A percentile compares a stretch with the other conserved stretches of the same genome.
Conservation (phyloP, 345 rosid genomes). For the Alliaria petiolata region DNA sequence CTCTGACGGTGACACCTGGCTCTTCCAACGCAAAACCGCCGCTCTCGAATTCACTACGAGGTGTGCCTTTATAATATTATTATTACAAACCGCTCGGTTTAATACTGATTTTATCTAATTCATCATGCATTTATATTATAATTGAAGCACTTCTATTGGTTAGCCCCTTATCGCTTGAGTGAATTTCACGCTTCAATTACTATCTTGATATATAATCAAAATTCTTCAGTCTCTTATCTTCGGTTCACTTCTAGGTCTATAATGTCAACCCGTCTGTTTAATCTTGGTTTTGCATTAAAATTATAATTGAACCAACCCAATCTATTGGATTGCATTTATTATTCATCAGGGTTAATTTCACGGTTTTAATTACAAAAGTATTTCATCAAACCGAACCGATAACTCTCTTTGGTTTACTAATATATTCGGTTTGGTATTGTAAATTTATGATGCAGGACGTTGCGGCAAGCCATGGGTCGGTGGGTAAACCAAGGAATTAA, state of each 20-base stretch:
- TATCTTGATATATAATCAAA: not conserved
- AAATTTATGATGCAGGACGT: conserved; percentile 41
- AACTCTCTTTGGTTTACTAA: not conserved
- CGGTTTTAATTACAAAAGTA: not conserved
- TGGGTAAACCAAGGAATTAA: conserved; percentile 84
- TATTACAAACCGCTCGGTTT: not conserved
- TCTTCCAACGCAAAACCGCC: conserved; percentile 90
- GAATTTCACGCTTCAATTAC: not conserved
- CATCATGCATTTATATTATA: not conserved
- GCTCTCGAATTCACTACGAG: conserved; percentile 96
- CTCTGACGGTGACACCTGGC: conserved; percentile 91
- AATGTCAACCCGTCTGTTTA: not conserved
- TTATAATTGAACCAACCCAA: not conserved
- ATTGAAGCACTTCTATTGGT: not conserved
- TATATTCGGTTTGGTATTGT: not conserved
- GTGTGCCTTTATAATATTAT: too few relatives aligned
- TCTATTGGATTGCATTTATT: not conserved
- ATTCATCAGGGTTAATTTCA: not conserved
- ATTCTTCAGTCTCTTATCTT: not conserved
- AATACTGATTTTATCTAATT: not conserved
- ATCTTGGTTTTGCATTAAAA: not conserved
- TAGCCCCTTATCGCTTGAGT: not conserved
- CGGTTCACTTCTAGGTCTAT: not conserved
- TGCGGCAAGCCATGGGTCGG: conserved; percentile 93
- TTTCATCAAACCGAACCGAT: not conserved